Conservation (phyloP, 2,329 filamentous ascomycete genomes). For the Fusarium sp. region DNA sequence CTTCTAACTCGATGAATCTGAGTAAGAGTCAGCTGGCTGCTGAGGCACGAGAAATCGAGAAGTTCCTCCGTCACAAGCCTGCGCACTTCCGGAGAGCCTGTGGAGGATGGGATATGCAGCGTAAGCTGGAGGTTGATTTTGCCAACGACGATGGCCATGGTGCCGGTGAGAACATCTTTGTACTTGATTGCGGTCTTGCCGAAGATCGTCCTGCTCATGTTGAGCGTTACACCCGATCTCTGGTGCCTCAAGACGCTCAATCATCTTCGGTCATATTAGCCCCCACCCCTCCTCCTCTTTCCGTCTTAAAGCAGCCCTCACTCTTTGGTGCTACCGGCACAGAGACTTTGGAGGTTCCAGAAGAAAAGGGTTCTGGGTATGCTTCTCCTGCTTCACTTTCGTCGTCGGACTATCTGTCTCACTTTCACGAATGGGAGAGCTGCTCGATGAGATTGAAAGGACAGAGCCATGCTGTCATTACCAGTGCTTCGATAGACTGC, state of each 20-base stretch:
- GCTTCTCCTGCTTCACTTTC: conserved; percentile 42
- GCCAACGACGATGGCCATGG: conserved; percentile 80
- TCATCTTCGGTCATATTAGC: conserved; percentile 19
- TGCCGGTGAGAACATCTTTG: conserved; percentile 80
- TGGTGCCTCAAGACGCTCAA: conserved; percentile 33
- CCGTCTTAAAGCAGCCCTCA: conserved; percentile 35
- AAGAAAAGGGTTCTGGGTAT: conserved; percentile 39
- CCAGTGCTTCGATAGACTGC: conserved; percentile 75
- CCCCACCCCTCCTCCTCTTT: conserved; percentile 5
- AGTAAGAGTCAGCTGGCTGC: conserved; percentile 75
- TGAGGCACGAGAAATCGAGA: conserved; percentile 85
- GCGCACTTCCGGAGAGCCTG: conserved; percentile 82
- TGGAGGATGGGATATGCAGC: conserved; percentile 91
- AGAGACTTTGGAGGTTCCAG: conserved; percentile 18
- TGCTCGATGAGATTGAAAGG: conserved; percentile 63
- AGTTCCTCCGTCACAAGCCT: conserved; percentile 77
- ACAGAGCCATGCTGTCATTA: conserved; percentile 70
- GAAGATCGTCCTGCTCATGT: conserved; percentile 62
- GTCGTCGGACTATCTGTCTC: conserved; percentile 20
- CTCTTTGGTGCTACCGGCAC: conserved; percentile 46
- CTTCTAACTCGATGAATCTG: conserved; percentile 77
- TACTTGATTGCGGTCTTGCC: conserved; percentile 78
- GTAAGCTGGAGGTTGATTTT: conserved; percentile 88
- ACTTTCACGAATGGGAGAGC: conserved; percentile 49
- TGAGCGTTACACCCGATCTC: conserved; percentile 56